Evolutionary conservation across 1,139 yeast species (phyloP), one percentile per base, ranked within the genome.

Genomic region (Suhomyces bokatorum): DNA sequence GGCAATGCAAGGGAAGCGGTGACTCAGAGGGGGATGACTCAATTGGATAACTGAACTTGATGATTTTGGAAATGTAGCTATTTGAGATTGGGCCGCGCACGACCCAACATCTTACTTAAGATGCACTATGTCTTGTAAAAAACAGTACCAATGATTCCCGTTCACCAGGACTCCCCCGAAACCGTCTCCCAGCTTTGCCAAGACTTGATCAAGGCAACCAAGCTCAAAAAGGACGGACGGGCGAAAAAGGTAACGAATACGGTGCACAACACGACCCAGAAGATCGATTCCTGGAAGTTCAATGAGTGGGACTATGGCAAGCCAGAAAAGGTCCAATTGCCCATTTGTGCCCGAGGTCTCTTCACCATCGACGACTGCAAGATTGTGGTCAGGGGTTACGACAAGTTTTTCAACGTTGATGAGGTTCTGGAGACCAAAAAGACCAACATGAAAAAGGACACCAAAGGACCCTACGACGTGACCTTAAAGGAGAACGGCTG

Each of bases 401-500:
- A 95, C 65, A 95, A 95, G 67, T 95, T 95, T 63, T 95, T 90
- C 76, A 91, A 87, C 58, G 72, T 89, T 10, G 79, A 74, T 46
- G 99, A 95, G 59, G 74, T 78, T 1, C 55, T 68, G 0, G 55
- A 56, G 3, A 85, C 96, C 0, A 74, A 69, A 43, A 73, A 81
- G 70, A 68, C 66, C 0, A 58, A 60, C 52, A 63, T 91, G 22
- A 56, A 62, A 31, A 46, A 55, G 1, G 58, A 72, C 17, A 85
- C 95, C 0, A 28, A 34, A 1, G 97, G 97, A 0, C 97, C 97
- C 0, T 93, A 86, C 61, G 81, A 78, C 15, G 77, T 90, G 4
- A 83, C 97, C 0, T 73, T 85, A 33, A 93, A 93, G 61, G 96
- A 95, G 48, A 95, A 93, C 59, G 99, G 99, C 0, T 93, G 98